phyloP scores from a whole-genome alignment of 805 yeast genomes.

The Candida silvatica region DNA sequence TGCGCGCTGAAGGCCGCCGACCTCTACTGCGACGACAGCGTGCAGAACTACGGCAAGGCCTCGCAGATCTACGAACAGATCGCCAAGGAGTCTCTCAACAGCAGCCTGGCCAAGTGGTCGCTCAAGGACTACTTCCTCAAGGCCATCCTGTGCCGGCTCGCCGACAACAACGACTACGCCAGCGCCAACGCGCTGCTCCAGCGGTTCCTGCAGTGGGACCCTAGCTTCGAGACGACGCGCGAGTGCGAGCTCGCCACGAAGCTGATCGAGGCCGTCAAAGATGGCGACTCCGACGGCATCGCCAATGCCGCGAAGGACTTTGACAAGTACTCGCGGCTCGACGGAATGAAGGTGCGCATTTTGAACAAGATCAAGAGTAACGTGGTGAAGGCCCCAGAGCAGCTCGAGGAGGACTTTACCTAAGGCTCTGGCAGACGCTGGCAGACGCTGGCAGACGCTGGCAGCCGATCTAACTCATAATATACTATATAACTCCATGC shows the following conservation, averaged over 20 bases:
- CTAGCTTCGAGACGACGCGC: slow-evolving; percentile 64
- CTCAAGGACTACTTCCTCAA: slow-evolving; percentile 87
- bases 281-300: slow-evolving; percentile 72
- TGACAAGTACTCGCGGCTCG: slow-evolving; percentile 84
- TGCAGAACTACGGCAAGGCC: slow-evolving; percentile 68
- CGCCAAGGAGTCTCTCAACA: slow-evolving; percentile 67
- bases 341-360: slow-evolving; percentile 82
- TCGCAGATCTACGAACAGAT: slow-evolving; percentile 69
- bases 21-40: slow-evolving; percentile 53
- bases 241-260: slow-evolving; percentile 65
- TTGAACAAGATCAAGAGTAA: slow-evolving; percentile 69
- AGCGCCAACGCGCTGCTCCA: slow-evolving; percentile 72
- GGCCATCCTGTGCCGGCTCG: slow-evolving; percentile 73
- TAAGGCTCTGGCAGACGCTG: too few relatives aligned
- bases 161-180: slow-evolving; percentile 69
- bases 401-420: slow-evolving; percentile 28
- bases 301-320: slow-evolving; percentile 69
- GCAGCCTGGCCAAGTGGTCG: slow-evolving; percentile 78
- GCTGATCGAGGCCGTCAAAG: slow-evolving; percentile 63
- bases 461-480: too few relatives aligned
- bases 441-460: too few relatives aligned
- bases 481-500: too few relatives aligned
- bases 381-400: slow-evolving; percentile 22
- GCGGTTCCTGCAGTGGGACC: slow-evolving; percentile 61
- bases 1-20: slow-evolving; percentile 88